Percentiles rank a stretch among this genome's conserved stretches.
Conservation (phyloP, 179 eudicot species). For the Spergularia azorica region DNA sequence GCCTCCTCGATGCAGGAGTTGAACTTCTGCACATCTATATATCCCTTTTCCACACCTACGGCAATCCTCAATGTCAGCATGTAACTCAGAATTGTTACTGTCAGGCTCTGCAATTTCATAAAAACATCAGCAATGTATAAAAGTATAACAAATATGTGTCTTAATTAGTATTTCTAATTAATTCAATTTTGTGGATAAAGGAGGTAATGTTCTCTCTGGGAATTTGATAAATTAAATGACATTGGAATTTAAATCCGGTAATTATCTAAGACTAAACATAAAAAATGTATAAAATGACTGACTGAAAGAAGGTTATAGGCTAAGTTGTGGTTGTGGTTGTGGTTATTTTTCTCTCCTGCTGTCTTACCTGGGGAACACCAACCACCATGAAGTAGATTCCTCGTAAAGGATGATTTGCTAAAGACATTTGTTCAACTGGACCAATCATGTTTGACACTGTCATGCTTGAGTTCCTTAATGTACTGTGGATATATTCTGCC, state of each 20-base stretch:
- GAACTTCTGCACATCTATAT: conserved; percentile 47
- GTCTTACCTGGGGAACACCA: conserved; percentile 74
- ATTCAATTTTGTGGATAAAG: not conserved
- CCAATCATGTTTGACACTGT: conserved; percentile 73
- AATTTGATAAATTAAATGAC: not conserved
- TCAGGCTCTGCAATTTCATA: conserved; percentile 55
- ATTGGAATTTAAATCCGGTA: not conserved
- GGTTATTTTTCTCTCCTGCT: not conserved
- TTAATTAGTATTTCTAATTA: not conserved
- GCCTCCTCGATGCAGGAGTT: conserved; percentile 59
- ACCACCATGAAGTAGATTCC: conserved; percentile 81
- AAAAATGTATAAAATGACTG: too few relatives aligned
- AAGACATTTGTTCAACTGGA: conserved; percentile 65
- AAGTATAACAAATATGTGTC: not conserved
- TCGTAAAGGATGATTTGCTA: conserved; percentile 59
- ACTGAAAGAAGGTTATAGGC: not conserved
- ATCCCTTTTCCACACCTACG: conserved; percentile 54
- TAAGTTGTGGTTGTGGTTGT: not conserved
- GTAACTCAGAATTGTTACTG: conserved; percentile 65
- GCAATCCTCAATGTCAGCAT: conserved; percentile 58
- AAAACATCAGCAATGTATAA: conserved; percentile 7
- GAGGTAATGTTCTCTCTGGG: not conserved
- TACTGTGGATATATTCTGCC: conserved; percentile 57
- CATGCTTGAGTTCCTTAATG: conserved; percentile 73
- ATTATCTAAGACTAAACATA: too few relatives aligned